These are phyloP conservation scores for Sugiyamaella lignohabitans DNA, from an alignment of 805 yeast species.

Conservation along the genomic window DNA sequence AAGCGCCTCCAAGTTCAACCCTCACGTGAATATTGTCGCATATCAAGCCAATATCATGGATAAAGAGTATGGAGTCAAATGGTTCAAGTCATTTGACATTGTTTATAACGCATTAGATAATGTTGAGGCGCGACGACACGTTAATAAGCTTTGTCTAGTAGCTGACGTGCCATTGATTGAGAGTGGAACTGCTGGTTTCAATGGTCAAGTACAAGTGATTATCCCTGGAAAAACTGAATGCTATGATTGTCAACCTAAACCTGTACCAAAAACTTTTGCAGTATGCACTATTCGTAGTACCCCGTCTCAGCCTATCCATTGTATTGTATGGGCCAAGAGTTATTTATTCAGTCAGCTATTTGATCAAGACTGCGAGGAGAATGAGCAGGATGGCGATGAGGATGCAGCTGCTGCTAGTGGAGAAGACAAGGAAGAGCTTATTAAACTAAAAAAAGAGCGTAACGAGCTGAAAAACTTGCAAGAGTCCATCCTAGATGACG, in stretches of 20 bases:
- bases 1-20: conserved; percentile 70
- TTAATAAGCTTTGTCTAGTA: conserved; percentile 74
- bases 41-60: conserved; percentile 88
- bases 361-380: conserved; percentile 55
- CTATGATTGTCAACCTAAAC: conserved; percentile 84
- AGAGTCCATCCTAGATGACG: conserved; percentile 30
- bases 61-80: conserved; percentile 60
- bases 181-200: conserved; percentile 90
- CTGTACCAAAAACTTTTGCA: conserved; percentile 84
- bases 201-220: conserved; percentile 92
- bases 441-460: conserved; percentile 30
- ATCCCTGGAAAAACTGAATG: conserved; percentile 80
- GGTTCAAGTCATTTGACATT: conserved; percentile 72
- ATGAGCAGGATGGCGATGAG: conserved; percentile 59
- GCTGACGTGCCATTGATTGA: conserved; percentile 75
- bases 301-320: conserved; percentile 93
- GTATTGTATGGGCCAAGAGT: conserved; percentile 96
- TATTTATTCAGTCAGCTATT: conserved; percentile 79
- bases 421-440: conserved; percentile 32
- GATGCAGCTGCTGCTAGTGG: conserved; percentile 50
- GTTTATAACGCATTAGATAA: conserved; percentile 93
- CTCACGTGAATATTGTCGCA: conserved; percentile 61
- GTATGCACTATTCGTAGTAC: conserved; percentile 96
- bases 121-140: conserved; percentile 84
- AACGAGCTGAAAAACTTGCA: conserved; percentile 32